Base-by-base conservation (phyloP, 352 stramenopile species). In the Globisporangium uncinulatum region DNA sequence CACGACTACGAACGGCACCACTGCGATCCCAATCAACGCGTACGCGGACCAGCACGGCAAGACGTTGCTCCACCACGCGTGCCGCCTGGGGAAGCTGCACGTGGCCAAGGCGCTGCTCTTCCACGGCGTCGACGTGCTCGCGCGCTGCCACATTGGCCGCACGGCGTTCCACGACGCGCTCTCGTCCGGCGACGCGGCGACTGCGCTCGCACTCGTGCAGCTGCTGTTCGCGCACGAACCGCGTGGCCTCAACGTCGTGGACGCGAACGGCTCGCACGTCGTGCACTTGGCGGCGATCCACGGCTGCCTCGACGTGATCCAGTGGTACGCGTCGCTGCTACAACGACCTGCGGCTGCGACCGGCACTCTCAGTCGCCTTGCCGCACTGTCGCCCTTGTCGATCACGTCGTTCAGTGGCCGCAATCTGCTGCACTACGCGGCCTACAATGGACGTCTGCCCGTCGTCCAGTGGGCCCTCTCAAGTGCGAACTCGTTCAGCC, bases 201-300 rank as follows among this genome's bases (percentile, higher is more conserved):
- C 50, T 7, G 66, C 64, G 8, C 57, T 90, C 1, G 49, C 62
- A 13, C 53, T 90, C 20, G 53, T 87, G 34, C 61, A 85, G 52
- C 51, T 80, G 32, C 32, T 90, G 44, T 73, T 68, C 53, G 70
- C 78, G n/a, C 73, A 86, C 21, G 80, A 86, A 4, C 71, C 77
- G 3, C 50, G 44, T 4, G 76, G 67, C 3, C 54, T 87, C 32
- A 57, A 56, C 9, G 42, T 79, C 0, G 77, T 87, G 20, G 77
- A 90, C 51, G 61, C 63, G 9, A 86, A 88, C 59, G 80, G 80
- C 15, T 75, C 69, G 13, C 75, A 88, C 44, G 62, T 90, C 3
- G 45, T 88, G 9, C 80, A 90, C 56, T 54, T 90, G 14, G 80
- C 80, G 8, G 73, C 80, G 15, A 88, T 88, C 59, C 77, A 86